Evolutionary conservation across 2,329 filamentous ascomycete genomes (phyloP).

Genomic region (Madurella mycetomatis): DNA sequence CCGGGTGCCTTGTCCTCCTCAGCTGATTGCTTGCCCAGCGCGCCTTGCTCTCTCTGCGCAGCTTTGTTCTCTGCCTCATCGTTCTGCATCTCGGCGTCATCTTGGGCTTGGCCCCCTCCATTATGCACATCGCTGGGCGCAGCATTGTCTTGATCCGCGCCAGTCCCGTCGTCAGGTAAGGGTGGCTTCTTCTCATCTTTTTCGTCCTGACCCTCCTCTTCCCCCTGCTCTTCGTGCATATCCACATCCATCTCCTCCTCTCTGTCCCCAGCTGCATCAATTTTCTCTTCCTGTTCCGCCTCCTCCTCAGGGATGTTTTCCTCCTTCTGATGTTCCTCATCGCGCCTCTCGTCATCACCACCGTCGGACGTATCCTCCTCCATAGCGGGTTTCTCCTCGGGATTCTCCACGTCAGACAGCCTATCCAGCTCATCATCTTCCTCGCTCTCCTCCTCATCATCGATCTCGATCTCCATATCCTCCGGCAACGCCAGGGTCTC

Average conservation of each 20-base stretch:
- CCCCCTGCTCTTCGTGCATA: constrained; percentile 34
- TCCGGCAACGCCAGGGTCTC: constrained; percentile 81
- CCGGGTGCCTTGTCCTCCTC: constrained; percentile 60
- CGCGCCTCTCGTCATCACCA: constrained; percentile 44
- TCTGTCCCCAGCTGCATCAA: constrained; percentile 27
- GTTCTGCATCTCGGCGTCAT: constrained; percentile 47
- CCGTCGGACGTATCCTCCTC: constrained; percentile 33
- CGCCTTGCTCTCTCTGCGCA: constrained; percentile 62
- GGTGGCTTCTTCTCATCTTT: constrained; percentile 46
- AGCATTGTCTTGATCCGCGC: constrained; percentile 56
- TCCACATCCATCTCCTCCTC: constrained; percentile 42
- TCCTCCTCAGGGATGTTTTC: constrained; percentile 45
- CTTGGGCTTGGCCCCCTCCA: constrained; percentile 61
- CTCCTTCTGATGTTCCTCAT: constrained; percentile 45
- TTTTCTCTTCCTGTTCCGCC: constrained; percentile 45
- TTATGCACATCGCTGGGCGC: constrained; percentile 61
- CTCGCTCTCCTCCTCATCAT: constrained; percentile 50
- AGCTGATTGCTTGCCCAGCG: constrained; percentile 56
- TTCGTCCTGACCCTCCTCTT: constrained; percentile 41
- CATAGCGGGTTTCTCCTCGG: constrained; percentile 29
- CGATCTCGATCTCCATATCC: constrained; percentile 76
- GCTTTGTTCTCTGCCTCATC: constrained; percentile 50
- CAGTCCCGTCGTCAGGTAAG: constrained; percentile 43
- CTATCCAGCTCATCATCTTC: constrained; percentile 57
- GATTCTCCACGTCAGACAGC: constrained; percentile 44